These are phyloP conservation scores for Penicillium samsonianum DNA, from an alignment of 495 filamentous ascomycete species.

Conservation along the genomic window DNA sequence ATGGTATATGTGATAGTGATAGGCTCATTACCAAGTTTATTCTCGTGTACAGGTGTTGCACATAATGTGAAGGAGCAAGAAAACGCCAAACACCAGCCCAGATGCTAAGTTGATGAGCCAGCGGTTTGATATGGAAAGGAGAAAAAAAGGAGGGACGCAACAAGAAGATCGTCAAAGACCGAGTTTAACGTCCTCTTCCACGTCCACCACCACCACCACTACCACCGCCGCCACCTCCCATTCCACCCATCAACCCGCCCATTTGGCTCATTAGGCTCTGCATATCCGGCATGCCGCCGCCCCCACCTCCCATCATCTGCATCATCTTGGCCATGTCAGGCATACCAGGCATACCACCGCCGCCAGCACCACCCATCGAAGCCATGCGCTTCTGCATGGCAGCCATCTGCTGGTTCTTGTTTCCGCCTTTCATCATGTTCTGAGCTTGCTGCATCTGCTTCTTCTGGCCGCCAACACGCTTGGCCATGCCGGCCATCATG, in stretches of 20 bases:
- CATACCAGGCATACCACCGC: conserved; percentile 47
- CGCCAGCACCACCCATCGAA: conserved; percentile 77
- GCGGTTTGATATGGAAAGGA: conserved; percentile 13
- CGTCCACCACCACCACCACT: conserved; percentile 44
- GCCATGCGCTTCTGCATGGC: conserved; percentile 96
- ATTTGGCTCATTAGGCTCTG: conserved; percentile 85
- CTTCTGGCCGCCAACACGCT: conserved; percentile 96
- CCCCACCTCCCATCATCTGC: conserved; percentile 63
- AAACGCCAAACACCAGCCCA: conserved; percentile 35
- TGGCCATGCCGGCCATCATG: conserved; percentile 99
- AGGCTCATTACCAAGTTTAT: conserved; percentile 12
- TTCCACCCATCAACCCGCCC: conserved; percentile 66
- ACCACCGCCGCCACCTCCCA: conserved; percentile 45
- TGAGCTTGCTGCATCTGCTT: conserved; percentile 95
- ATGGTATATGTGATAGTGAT: conserved; percentile 9
- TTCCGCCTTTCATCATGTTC: conserved; percentile 81
- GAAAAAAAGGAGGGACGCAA: conserved; percentile 3
- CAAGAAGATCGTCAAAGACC: neutral
- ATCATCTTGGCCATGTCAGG: conserved; percentile 77
- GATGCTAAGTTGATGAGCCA: conserved; percentile 31
- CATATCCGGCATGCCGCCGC: conserved; percentile 64
- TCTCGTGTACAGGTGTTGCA: conserved; percentile 17
- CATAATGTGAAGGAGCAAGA: conserved; percentile 20
- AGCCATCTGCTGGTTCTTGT: conserved; percentile 90
- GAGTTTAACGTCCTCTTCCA: conserved; percentile 40